Conservation (phyloP, 371 early-diverging fungal species). For the Saksenaea vasiformis region DNA sequence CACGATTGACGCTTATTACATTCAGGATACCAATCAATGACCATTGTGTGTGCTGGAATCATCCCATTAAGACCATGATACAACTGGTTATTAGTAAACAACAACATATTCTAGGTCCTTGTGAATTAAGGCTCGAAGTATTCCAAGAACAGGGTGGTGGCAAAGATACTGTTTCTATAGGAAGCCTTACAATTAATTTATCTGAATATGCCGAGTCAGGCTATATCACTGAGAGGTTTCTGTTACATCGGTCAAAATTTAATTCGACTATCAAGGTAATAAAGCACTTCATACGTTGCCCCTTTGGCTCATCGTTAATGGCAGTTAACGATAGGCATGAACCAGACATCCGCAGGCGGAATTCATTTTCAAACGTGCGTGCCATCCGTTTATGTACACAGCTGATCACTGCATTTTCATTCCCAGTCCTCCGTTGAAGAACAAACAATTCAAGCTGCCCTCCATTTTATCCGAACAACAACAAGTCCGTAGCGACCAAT, state of each 20-base stretch:
- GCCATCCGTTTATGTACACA: constrained; percentile 11
- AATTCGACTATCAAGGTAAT: constrained; percentile 52
- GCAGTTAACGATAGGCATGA: constrained; percentile 50
- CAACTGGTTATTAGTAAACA: constrained; percentile 62
- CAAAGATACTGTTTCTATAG: constrained; percentile 55
- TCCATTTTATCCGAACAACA: constrained; percentile 4
- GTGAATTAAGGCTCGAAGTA: constrained; percentile 57
- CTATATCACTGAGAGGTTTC: constrained; percentile 37
- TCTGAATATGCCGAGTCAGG: constrained; percentile 50
- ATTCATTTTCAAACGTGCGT: constrained; percentile 45
- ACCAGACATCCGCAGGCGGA: constrained; percentile 38
- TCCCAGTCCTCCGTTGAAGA: constrained; percentile 13
- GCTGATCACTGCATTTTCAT: constrained; percentile 8
- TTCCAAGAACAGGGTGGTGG: constrained; percentile 65
- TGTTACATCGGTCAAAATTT: constrained; percentile 48
- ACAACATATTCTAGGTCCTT: constrained; percentile 57
- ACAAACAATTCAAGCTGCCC: constrained; percentile 3
- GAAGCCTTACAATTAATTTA: constrained; percentile 43
- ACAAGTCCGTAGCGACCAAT: neutral
- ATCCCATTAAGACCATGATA: constrained; percentile 37
- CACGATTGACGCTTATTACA: neutral
- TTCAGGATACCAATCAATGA: constrained; percentile 58
- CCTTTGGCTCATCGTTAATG: constrained; percentile 6
- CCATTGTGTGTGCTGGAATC: constrained; percentile 56
- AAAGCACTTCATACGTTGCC: neutral